These are phyloP conservation scores for Arthrobotrys musiformis DNA, from an alignment of 2,329 filamentous ascomycete species.

Conservation along the genomic window DNA sequence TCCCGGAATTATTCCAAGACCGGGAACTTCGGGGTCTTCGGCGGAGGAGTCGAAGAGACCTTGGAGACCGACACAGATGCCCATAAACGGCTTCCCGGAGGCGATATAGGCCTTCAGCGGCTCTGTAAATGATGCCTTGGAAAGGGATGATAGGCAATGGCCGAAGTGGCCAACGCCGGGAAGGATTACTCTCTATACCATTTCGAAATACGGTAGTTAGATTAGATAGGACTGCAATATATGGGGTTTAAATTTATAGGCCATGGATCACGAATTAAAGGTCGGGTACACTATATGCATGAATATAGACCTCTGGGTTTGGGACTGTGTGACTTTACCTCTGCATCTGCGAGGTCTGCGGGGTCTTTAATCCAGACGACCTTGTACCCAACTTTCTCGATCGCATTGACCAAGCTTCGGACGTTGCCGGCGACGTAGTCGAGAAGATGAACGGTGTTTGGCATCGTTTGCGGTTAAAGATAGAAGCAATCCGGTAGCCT, in stretches of 20 bases:
- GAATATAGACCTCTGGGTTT: background rate
- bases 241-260: background rate
- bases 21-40: conserved; percentile 77
- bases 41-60: conserved; percentile 86
- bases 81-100: conserved; percentile 96
- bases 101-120: conserved; percentile 84
- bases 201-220: conserved; percentile 37
- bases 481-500: conserved; percentile 3
- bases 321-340: conserved; percentile 69
- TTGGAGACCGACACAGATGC: conserved; percentile 94
- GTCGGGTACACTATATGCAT: background rate
- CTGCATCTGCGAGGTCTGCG: conserved; percentile 82
- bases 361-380: conserved; percentile 92
- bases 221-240: conserved; percentile 14
- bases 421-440: conserved; percentile 98
- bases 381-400: conserved; percentile 91
- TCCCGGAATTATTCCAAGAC: conserved; percentile 79
- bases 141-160: conserved; percentile 88
- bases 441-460: conserved; percentile 61
- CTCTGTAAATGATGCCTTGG: conserved; percentile 82
- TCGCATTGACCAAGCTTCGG: conserved; percentile 93
- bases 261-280: background rate
- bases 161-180: conserved; percentile 98
- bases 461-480: conserved; percentile 26
- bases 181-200: conserved; percentile 79